These are phyloP conservation scores for Pisolithus sp. DNA, from an alignment of 768 basidiomycete species.

Conservation along the genomic window DNA sequence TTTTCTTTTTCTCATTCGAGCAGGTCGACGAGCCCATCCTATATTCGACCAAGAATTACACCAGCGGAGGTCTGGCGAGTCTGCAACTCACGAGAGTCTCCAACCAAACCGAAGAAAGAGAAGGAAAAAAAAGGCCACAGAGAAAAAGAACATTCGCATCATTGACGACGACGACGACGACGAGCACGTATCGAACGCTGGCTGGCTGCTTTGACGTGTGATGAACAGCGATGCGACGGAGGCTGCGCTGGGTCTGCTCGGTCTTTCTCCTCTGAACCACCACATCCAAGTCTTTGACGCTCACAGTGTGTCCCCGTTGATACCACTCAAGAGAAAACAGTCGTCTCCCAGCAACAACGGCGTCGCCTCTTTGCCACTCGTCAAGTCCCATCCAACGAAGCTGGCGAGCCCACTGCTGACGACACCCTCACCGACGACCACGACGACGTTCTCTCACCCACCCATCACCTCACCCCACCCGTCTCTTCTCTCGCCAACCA, in stretches of 20 bases:
- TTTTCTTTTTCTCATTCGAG: too few species aligned
- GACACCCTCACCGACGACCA: conserved; percentile 13
- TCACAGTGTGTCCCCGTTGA: conserved; percentile 13
- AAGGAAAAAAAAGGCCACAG: background rate
- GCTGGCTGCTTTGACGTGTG: conserved; percentile 13
- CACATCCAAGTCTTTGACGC: background rate
- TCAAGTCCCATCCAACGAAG: too few species aligned
- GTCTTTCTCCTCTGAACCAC: conserved; percentile 34
- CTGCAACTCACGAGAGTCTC: too few species aligned
- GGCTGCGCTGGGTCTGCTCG: conserved; percentile 52
- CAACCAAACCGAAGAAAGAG: too few species aligned
- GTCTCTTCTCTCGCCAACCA: conserved; percentile 15
- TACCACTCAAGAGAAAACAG: conserved; percentile 40
- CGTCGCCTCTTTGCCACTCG: too few species aligned
- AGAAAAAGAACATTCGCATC: background rate
- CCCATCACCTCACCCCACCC: conserved; percentile 6
- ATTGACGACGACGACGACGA: conserved; percentile 1
- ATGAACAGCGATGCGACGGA: conserved; percentile 54
- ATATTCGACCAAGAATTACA: too few species aligned
- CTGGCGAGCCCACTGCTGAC: conserved; percentile 6
- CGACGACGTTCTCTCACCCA: conserved; percentile 6
- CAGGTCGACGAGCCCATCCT: too few species aligned
- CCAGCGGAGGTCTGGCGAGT: too few species aligned
- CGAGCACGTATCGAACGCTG: conserved; percentile 1
- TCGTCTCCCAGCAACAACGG: conserved; percentile 8